A percentile compares a stretch with the other conserved stretches of the same genome.
These are phyloP conservation scores for Pichia sp. DNA, from an alignment of 1,139 yeast genomes.

Conservation along the genomic window DNA sequence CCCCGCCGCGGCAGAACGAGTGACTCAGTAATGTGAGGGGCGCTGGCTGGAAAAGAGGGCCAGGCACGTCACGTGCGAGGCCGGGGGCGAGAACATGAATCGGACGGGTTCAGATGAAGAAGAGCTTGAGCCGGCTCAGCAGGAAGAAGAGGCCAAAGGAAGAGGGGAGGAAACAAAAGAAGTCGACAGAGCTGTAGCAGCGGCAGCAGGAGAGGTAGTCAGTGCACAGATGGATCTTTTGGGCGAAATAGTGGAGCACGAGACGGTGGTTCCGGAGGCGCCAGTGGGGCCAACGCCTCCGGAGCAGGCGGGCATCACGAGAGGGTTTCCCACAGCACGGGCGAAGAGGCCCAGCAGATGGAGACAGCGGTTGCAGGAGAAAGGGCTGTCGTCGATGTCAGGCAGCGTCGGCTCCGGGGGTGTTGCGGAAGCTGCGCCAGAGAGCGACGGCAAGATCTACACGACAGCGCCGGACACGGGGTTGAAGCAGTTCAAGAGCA, in stretches of 20 bases:
- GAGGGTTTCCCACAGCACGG: constrained; percentile 10
- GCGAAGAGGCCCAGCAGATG: constrained; percentile 32
- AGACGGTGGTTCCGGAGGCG: constrained; percentile 23
- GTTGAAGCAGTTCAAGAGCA: constrained; percentile 17
- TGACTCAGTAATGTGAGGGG: too few relatives aligned
- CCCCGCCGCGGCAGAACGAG: not conserved
- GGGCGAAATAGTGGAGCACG: constrained; percentile 74
- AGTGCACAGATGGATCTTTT: constrained; percentile 53
- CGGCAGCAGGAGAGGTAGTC: too few relatives aligned
- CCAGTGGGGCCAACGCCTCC: not conserved
- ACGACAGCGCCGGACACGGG: constrained; percentile 21
- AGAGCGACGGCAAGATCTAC: constrained; percentile 5
- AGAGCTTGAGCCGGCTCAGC: too few relatives aligned
- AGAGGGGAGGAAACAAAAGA: not conserved
- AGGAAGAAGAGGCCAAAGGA: not conserved
- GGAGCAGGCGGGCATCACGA: not conserved
- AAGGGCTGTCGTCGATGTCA: constrained; percentile 31
- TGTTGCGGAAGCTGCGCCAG: constrained; percentile 8
- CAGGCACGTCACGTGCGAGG: too few relatives aligned
- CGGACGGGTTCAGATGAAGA: not conserved
- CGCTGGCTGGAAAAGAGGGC: too few relatives aligned
- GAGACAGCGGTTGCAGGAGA: constrained; percentile 28
- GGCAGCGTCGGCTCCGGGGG: constrained; percentile 17
- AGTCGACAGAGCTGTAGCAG: not conserved
- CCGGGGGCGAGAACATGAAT: not conserved